Evolutionary conservation across 441 rosid genomes (phyloP).

Genomic region (Adansonia madagascariensis): DNA sequence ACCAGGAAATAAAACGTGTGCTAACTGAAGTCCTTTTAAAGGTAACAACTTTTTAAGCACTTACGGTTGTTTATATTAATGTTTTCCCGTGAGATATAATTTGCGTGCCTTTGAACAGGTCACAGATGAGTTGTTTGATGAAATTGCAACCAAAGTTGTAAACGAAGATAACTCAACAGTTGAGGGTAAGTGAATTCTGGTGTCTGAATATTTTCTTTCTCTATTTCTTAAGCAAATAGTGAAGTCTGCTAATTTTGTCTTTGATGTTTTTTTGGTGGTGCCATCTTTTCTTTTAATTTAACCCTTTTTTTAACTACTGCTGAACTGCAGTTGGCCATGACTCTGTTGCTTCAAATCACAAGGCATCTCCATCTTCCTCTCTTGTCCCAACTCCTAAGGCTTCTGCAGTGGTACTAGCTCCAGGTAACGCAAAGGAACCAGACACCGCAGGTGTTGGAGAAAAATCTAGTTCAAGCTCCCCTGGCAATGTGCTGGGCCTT

Average conservation of each 20-base stretch:
- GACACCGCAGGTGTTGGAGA: slow-evolving; percentile 46
- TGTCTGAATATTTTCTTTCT: slow-evolving; percentile 18
- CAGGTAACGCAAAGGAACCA: slow-evolving; percentile 45
- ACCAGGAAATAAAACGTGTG: slow-evolving; percentile 92
- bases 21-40: slow-evolving; percentile 94
- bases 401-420: slow-evolving; percentile 33
- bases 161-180: slow-evolving; percentile 61
- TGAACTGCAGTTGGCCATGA: slow-evolving; percentile 14
- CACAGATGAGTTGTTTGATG: slow-evolving; percentile 17
- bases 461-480: slow-evolving; percentile 58
- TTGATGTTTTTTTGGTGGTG: slow-evolving; percentile 23
- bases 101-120: slow-evolving; percentile 34
- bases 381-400: slow-evolving; percentile 9
- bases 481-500: slow-evolving; percentile 87
- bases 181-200: slow-evolving; percentile 56
- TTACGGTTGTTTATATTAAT: slow-evolving; percentile 14
- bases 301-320: not conserved
- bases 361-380: slow-evolving; percentile 7
- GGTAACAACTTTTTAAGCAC: slow-evolving; percentile 51
- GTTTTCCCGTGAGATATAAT: slow-evolving; percentile 26
- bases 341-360: slow-evolving; percentile 16
- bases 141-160: slow-evolving; percentile 61
- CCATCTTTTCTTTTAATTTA: slow-evolving; percentile 23
- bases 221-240: slow-evolving; percentile 25
- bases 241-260: slow-evolving; percentile 18